Evolutionary conservation across 345 rosid species (phyloP).

Genomic region (Salix exigua): DNA sequence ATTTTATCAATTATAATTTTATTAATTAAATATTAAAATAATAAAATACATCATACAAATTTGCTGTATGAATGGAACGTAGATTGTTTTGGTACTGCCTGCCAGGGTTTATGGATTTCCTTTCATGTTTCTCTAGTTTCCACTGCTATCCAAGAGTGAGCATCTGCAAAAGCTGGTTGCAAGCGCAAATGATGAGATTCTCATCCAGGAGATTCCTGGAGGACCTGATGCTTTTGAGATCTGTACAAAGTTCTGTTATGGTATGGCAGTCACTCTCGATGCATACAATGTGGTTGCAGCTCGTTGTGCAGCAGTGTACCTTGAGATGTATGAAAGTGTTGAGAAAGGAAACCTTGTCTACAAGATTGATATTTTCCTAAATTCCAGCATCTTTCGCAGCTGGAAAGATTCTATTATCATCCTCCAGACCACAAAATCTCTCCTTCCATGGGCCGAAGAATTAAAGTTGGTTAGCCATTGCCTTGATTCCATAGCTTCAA

Average conservation of each 20-base stretch:
- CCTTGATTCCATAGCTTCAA: conserved; percentile 41
- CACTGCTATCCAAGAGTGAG: conserved; percentile 63
- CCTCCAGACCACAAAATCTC: conserved; percentile 42
- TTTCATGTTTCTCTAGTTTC: conserved; percentile 42
- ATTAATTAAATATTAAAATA: no score
- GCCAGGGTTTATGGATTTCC: background rate
- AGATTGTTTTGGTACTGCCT: background rate
- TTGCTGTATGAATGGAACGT: no score
- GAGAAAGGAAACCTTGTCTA: conserved; percentile 51
- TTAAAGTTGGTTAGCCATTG: conserved; percentile 29
- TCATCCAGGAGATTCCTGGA: conserved; percentile 68
- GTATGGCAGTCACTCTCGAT: conserved; percentile 82
- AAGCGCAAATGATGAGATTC: conserved; percentile 47
- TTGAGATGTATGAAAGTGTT: conserved; percentile 49
- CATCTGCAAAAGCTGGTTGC: conserved; percentile 61
- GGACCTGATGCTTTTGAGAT: conserved; percentile 82
- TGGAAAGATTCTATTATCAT: conserved; percentile 54
- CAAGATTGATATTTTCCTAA: conserved; percentile 56
- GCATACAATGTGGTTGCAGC: conserved; percentile 81
- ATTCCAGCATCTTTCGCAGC: conserved; percentile 41
- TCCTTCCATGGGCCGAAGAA: conserved; percentile 32
- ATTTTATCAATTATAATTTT: no score
- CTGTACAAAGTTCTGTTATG: conserved; percentile 89
- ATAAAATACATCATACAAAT: no score
- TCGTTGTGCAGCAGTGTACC: conserved; percentile 72